These are phyloP conservation scores for Pisolithus marmoratus DNA, from an alignment of 768 basidiomycete species.

Conservation along the genomic window DNA sequence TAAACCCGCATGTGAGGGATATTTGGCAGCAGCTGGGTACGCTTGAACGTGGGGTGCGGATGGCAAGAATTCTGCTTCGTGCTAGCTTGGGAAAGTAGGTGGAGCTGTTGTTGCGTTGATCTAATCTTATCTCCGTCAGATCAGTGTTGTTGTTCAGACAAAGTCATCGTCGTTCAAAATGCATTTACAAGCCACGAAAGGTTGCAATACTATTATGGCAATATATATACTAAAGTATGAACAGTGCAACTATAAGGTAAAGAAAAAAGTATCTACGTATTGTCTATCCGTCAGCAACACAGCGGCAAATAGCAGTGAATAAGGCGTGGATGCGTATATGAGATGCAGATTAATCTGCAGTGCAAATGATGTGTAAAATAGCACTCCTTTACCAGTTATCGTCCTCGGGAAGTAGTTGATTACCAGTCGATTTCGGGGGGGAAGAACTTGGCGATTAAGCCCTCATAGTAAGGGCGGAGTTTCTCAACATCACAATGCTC, in stretches of 20 bases:
- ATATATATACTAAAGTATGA: neutral
- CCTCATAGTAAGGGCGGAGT: conserved; percentile 79
- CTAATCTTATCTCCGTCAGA: neutral
- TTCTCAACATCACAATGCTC: conserved; percentile 53
- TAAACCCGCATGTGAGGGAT: too few species aligned
- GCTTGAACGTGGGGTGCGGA: too few species aligned
- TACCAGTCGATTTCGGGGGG: conserved; percentile 79
- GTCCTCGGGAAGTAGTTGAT: conserved; percentile 3
- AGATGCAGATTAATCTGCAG: neutral
- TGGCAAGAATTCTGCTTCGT: neutral
- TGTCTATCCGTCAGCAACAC: neutral
- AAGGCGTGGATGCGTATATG: neutral
- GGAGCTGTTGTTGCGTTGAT: neutral
- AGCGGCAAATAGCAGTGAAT: neutral
- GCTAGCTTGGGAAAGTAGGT: neutral
- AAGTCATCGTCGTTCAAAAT: neutral
- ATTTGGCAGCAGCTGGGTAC: too few species aligned
- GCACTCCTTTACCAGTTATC: neutral
- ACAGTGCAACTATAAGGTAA: neutral
- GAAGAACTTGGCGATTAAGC: conserved; percentile 82
- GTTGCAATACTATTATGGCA: conserved; percentile 5
- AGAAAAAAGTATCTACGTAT: neutral
- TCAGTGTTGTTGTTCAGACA: too few species aligned
- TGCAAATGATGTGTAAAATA: neutral
- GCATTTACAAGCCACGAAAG: neutral